phyloP scores from a whole-genome alignment of 345 rosid species.

The Populus tremula region DNA sequence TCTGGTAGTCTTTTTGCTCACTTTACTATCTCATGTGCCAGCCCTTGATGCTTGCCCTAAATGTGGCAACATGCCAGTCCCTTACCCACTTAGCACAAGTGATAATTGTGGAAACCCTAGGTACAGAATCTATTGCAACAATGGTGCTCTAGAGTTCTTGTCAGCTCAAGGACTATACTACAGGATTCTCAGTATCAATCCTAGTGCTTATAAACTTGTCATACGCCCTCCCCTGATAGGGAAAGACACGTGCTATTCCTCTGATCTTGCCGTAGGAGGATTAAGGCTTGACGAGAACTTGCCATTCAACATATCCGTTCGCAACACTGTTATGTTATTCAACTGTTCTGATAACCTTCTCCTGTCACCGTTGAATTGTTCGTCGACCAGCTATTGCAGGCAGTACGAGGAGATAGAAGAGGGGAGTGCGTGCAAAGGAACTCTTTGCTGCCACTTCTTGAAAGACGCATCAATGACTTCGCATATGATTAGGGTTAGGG shows the following conservation, averaged over 20 bases:
- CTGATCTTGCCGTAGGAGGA: conserved; percentile 51
- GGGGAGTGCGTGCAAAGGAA: conserved; percentile 40
- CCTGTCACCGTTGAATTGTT: conserved; percentile 50
- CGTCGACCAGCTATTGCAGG: conserved; percentile 49
- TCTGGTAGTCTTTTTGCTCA: conserved; percentile 16
- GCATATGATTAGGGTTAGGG: conserved; percentile 47
- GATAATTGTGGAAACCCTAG: conserved; percentile 49
- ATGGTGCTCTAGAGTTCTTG: conserved; percentile 34
- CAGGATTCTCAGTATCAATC: conserved; percentile 45
- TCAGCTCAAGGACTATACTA: conserved; percentile 40
- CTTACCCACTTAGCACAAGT: conserved; percentile 54
- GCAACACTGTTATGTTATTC: conserved; percentile 55
- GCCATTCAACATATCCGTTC: conserved; percentile 58
- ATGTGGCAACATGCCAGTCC: conserved; percentile 51
- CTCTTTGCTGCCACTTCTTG: conserved; percentile 62
- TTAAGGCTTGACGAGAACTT: conserved; percentile 40
- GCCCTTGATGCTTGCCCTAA: conserved; percentile 38
- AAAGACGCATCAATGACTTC: conserved; percentile 57
- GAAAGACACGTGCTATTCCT: conserved; percentile 36
- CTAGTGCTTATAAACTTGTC: conserved; percentile 32
- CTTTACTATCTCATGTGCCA: conserved; percentile 29
- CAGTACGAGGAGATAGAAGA: conserved; percentile 35
- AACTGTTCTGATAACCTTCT: conserved; percentile 48
- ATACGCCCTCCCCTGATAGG: conserved; percentile 42
- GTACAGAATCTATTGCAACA: conserved; percentile 47